phyloP scores from a whole-genome alignment of 306 rosid genomes.

The Prunus mongolica region DNA sequence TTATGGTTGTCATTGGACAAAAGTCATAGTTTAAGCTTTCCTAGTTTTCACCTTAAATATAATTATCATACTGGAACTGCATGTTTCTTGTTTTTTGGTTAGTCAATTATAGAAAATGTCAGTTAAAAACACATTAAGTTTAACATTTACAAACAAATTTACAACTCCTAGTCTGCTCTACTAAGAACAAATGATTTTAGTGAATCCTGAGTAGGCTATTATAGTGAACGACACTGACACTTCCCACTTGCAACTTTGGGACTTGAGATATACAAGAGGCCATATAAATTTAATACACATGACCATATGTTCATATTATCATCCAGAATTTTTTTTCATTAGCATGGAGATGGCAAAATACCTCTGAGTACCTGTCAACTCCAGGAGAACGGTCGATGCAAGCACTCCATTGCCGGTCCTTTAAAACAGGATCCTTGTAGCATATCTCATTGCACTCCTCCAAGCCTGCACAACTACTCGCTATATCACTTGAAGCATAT shows the following conservation, averaged over 20 bases:
- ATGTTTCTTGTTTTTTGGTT: no score
- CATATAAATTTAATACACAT: not conserved
- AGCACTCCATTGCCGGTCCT: conserved; percentile 92
- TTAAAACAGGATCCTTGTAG: conserved; percentile 89
- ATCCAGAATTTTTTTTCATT: not conserved
- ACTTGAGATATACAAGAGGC: not conserved
- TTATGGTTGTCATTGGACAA: not conserved
- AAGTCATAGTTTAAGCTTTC: not conserved
- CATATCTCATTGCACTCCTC: conserved; percentile 75
- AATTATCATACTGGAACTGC: not conserved
- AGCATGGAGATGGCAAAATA: conserved; percentile 13
- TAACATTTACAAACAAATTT: no score
- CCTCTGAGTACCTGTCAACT: conserved; percentile 67
- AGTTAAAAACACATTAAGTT: no score
- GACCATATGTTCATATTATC: not conserved
- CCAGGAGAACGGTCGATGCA: conserved; percentile 97
- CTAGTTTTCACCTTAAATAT: not conserved
- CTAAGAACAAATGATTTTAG: not conserved
- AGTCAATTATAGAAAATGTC: not conserved
- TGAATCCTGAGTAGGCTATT: not conserved
- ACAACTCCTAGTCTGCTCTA: not conserved
- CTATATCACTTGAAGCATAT: conserved; percentile 1
- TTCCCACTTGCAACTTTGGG: not conserved
- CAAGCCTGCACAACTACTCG: conserved; percentile 47
- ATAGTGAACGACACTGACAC: not conserved